Conservation (phyloP, 2,329 filamentous ascomycete species). For the Immersiporthe knoxdaviesiana region DNA sequence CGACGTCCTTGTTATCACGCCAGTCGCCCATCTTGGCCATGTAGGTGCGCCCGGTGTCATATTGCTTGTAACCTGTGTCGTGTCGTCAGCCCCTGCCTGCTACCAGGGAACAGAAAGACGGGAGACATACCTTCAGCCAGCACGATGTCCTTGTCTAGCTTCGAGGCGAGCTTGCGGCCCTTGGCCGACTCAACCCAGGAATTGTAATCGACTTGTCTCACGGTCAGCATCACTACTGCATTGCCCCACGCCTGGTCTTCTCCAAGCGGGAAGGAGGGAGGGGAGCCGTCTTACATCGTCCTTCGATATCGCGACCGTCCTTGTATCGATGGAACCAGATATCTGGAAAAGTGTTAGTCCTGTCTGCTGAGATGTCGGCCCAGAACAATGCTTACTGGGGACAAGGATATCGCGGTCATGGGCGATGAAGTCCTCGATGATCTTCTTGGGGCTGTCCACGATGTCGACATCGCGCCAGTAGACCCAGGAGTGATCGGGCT, state of each 20-base stretch:
- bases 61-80: constrained; percentile 81
- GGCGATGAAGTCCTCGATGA: constrained; percentile 93
- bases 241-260: background rate
- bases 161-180: constrained; percentile 72
- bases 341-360: constrained; percentile 58
- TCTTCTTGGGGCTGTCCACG: constrained; percentile 81
- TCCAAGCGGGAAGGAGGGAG: too few species aligned
- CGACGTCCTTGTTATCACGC: constrained; percentile 87
- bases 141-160: constrained; percentile 77
- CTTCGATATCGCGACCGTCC: constrained; percentile 84
- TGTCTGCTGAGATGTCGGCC: background rate
- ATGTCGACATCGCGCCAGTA: constrained; percentile 99
- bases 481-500: constrained; percentile 95
- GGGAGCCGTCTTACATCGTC: constrained; percentile 72
- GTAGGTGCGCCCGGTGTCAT: constrained; percentile 85
- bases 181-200: constrained; percentile 96
- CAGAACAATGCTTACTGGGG: constrained; percentile 71
- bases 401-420: constrained; percentile 93
- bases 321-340: constrained; percentile 95
- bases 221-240: constrained; percentile 6
- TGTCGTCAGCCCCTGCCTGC: constrained; percentile 26
- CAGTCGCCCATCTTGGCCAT: constrained; percentile 93
- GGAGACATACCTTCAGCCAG: constrained; percentile 77
- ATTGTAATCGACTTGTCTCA: constrained; percentile 88
- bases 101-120: background rate